phyloP scores from a whole-genome alignment of 2,329 filamentous ascomycete species.

The Dryadomyces quercivorus region DNA sequence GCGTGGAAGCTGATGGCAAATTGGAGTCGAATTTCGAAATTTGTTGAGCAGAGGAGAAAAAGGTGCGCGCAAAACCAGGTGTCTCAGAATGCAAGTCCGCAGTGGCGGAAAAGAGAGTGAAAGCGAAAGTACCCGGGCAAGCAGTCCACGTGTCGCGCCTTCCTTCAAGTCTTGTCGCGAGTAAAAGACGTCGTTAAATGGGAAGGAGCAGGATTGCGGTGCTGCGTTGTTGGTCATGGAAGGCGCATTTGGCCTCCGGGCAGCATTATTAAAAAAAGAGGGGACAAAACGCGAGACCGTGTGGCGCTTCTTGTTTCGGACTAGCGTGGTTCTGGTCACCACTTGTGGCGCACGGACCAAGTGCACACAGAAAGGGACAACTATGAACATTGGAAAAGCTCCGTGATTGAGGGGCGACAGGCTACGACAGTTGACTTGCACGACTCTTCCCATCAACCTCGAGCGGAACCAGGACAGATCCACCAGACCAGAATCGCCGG shows the following conservation, averaged over 20 bases:
- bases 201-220: not conserved
- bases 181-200: not conserved
- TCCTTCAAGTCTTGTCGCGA: not conserved
- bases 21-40: not conserved
- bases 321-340: constrained; percentile 1
- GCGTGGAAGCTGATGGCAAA: not conserved
- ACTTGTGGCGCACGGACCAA: constrained; percentile 9
- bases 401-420: constrained; percentile 7
- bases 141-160: not conserved
- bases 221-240: not conserved
- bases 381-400: constrained; percentile 11
- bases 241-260: not conserved
- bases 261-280: not conserved
- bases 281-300: constrained; percentile 2
- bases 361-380: constrained; percentile 12
- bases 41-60: not conserved
- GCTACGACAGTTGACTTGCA: not conserved
- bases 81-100: not conserved
- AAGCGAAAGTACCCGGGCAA: not conserved
- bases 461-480: not conserved
- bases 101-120: not conserved
- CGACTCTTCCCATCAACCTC: not conserved
- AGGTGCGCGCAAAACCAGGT: not conserved
- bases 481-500: not conserved
- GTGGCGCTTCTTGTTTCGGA: constrained; percentile 3